Conservation (phyloP, 352 stramenopile species). For the Pythium brachiatum region DNA sequence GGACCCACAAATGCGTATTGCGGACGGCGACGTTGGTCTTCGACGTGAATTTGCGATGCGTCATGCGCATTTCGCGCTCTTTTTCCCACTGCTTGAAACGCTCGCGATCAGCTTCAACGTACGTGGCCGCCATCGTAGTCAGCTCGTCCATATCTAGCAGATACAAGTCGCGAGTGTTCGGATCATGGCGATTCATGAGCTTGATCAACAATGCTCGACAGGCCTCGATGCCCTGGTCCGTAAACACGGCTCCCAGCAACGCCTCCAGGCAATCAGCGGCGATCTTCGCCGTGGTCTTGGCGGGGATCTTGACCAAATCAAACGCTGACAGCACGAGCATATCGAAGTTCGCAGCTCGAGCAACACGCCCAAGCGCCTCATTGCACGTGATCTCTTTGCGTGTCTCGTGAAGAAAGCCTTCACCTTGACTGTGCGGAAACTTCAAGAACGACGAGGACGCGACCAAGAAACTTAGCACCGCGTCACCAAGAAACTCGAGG, state of each 20-base stretch:
- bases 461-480: constrained; percentile 81
- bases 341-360: constrained; percentile 71
- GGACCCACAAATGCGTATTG: constrained; percentile 74
- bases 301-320: constrained; percentile 49
- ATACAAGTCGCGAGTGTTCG: constrained; percentile 52
- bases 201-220: constrained; percentile 61
- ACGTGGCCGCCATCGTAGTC: constrained; percentile 34
- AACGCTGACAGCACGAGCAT: constrained; percentile 71
- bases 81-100: constrained; percentile 55
- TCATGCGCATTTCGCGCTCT: constrained; percentile 35
- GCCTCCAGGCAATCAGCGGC: constrained; percentile 82
- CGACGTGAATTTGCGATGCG: constrained; percentile 53
- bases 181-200: constrained; percentile 56
- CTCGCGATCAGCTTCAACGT: constrained; percentile 51
- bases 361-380: constrained; percentile 69
- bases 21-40: constrained; percentile 51
- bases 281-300: constrained; percentile 68
- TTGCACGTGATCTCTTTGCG: constrained; percentile 81
- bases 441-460: constrained; percentile 82
- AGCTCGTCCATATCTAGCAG: constrained; percentile 63
- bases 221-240: constrained; percentile 72
- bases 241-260: constrained; percentile 75
- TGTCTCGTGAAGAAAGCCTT: constrained; percentile 69
- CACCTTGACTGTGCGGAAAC: constrained; percentile 47
- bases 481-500: constrained; percentile 82